These are phyloP conservation scores for Picea sitchensis DNA, from an alignment of 75 land plant genomes.

Conservation along the genomic window DNA sequence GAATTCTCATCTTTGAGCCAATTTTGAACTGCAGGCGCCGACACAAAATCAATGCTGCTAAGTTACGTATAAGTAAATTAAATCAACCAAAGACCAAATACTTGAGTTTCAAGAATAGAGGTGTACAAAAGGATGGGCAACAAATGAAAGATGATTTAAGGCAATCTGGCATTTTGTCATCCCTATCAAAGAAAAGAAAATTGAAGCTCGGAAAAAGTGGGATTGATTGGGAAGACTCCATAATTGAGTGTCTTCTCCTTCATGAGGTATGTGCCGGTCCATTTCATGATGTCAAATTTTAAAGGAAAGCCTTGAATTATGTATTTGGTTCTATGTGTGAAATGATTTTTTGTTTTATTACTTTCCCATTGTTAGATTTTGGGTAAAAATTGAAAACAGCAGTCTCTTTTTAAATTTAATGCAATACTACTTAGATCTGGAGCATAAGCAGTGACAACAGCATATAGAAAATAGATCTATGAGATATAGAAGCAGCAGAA, in stretches of 20 bases:
- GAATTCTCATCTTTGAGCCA: background rate
- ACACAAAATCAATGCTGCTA: slow-evolving; percentile 59
- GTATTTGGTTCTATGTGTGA: background rate
- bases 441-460: too few species aligned
- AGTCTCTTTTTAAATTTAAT: too few species aligned
- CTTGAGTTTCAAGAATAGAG: background rate
- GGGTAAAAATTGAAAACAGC: too few species aligned
- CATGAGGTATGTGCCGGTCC: background rate
- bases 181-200: slow-evolving; percentile 5
- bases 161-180: background rate
- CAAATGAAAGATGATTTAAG: background rate
- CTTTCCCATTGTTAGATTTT: too few species aligned
- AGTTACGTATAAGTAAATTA: slow-evolving; percentile 36
- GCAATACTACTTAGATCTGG: too few species aligned
- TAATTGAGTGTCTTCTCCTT: slow-evolving; percentile 7
- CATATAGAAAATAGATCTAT: too few species aligned
- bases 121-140: background rate
- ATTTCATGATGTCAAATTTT: background rate
- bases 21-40: slow-evolving; percentile 29
- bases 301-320: background rate
- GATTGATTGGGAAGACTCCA: slow-evolving; percentile 11
- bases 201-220: background rate
- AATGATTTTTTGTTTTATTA: background rate
- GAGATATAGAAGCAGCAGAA: too few species aligned
- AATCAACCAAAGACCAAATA: slow-evolving; percentile 19